phyloP scores from a whole-genome alignment of 305 asterid genomes.

The Vinca major region DNA sequence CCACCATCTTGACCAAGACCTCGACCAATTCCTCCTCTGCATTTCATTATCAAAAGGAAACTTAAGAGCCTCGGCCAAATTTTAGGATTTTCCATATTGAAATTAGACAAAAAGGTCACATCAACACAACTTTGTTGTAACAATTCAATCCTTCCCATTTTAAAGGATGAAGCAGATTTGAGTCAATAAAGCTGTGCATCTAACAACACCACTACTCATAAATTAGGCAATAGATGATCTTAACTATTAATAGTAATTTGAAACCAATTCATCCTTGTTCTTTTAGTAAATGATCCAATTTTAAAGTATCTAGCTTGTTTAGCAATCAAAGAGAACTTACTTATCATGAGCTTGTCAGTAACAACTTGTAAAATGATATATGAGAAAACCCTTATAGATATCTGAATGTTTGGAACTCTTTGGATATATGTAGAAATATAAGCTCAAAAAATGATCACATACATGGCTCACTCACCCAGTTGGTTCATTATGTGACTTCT shows the following conservation, averaged over 20 bases:
- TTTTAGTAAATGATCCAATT: no score
- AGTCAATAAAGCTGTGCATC: neutral
- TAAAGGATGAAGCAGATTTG: neutral
- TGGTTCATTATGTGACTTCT: neutral
- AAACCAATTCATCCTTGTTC: neutral
- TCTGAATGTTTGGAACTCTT: neutral
- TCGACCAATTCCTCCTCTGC: constrained; percentile 80
- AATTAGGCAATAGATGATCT: neutral
- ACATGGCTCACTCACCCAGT: neutral
- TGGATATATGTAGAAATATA: neutral
- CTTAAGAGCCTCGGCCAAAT: neutral
- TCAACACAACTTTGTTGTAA: neutral
- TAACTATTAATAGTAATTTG: neutral
- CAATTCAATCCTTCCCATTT: neutral
- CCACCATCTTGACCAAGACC: constrained; percentile 65
- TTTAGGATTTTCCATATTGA: neutral
- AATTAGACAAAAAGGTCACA: neutral
- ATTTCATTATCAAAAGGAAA: constrained; percentile 26
- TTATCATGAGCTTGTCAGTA: neutral
- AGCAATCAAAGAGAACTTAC: neutral
- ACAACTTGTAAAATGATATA: neutral
- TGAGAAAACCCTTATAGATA: neutral
- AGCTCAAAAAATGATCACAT: neutral
- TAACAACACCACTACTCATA: no score
- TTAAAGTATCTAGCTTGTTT: neutral